Base-by-base conservation (phyloP, 768 basidiomycete species). In the Hypholoma sublateritium region DNA sequence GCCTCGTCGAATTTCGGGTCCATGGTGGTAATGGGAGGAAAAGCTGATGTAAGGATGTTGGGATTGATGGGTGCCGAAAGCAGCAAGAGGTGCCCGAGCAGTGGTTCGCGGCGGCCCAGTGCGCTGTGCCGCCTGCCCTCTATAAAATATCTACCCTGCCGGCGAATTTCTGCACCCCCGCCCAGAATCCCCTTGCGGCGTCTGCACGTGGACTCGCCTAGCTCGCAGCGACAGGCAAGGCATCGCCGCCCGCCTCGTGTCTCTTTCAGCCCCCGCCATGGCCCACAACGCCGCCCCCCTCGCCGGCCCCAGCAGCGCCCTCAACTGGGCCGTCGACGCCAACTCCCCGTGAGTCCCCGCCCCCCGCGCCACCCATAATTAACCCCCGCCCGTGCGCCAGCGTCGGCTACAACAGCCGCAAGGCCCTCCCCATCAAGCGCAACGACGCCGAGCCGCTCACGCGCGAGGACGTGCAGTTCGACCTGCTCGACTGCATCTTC, bases 391-490 rank as follows among this genome's bases (percentile, higher is more conserved):
- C 50, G n/a, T n/a, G n/a, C 46, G 58, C 52, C 61, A 82, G 81
- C 61, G 79, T 80, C 59, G 83, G 83, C 41, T 83, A 86, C 67
- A 79, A 85, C 64, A 85, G 80, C 68, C 80, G 82, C 63, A 88
- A 86, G 70, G 85, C 86, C 35, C 76, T 90, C 56, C 88, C 89
- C 51, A 91, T 91, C 72, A 91, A 91, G 74, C 85, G 87, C 63
- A 83, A 81, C 65, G 91, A 93, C 68, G 91, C 89, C 12, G 90
- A 92, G 65, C 88, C 90, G 52, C 78, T 95, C 60, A 87, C 87
- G 21, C 84, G 92, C 43, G 83, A 87, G 69, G 93, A 94, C 71
- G 84, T 94, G 51, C 91, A 95, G 74, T 93, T 83, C 72, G 91
- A 94, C 75, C 81, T 95, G 47, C 84, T 96, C 55, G 69, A 87